These are phyloP conservation scores for Elymus sibiricus DNA, from an alignment of 176 grass and related monocot genomes.

Conservation along the genomic window DNA sequence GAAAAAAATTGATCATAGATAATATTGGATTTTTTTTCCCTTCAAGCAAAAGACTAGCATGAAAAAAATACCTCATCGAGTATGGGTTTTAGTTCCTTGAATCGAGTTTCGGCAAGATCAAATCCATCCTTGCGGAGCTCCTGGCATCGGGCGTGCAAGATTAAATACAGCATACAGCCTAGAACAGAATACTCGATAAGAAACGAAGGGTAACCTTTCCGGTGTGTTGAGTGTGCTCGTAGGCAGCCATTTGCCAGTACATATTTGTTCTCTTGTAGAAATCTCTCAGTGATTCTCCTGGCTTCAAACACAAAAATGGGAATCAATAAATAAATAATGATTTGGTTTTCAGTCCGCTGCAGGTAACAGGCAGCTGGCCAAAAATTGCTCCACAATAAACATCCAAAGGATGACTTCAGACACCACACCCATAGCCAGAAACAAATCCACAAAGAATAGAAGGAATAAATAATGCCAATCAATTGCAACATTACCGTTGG, in stretches of 20 bases:
- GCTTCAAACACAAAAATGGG: slow-evolving; percentile 50
- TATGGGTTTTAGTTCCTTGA: slow-evolving; percentile 92
- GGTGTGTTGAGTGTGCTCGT: slow-evolving; percentile 95
- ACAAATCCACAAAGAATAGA: neutral
- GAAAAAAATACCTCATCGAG: slow-evolving; percentile 72
- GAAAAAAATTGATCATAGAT: neutral
- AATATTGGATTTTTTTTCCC: neutral
- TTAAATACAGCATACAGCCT: slow-evolving; percentile 26
- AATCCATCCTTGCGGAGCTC: slow-evolving; percentile 97
- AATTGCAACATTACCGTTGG: slow-evolving; percentile 60
- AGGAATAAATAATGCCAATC: neutral
- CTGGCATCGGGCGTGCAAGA: slow-evolving; percentile 35
- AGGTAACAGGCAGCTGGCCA: neutral
- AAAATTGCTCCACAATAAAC: slow-evolving; percentile 3
- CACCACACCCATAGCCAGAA: neutral
- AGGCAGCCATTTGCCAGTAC: slow-evolving; percentile 98
- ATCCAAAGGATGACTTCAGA: slow-evolving; percentile 6
- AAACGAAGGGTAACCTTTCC: slow-evolving; percentile 62
- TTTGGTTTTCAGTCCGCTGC: slow-evolving; percentile 5
- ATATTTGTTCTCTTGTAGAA: slow-evolving; percentile 91
- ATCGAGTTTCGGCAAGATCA: slow-evolving; percentile 82
- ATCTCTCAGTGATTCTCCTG: slow-evolving; percentile 79
- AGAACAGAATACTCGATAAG: neutral
- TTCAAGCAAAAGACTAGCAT: neutral
- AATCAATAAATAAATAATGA: slow-evolving; percentile 5